Evolutionary conservation across 192 early-diverging fungal species (phyloP).

Genomic region (Lunasporangiospora selenospora): DNA sequence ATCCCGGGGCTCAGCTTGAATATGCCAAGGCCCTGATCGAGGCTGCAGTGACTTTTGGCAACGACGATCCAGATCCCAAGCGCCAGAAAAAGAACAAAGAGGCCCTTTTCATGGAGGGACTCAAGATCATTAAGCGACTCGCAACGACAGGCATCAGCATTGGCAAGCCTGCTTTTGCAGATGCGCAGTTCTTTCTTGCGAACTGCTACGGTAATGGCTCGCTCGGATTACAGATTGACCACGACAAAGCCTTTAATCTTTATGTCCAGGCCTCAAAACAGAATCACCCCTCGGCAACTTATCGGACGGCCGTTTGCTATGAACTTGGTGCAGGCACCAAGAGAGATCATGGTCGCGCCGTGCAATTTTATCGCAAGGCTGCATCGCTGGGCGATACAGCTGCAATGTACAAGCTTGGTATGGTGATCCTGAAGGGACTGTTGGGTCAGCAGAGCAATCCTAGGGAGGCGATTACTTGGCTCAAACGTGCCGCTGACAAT

Average conservation of each 20-base stretch:
- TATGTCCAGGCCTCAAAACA: constrained; percentile 95
- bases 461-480: constrained; percentile 92
- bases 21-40: constrained; percentile 91
- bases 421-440: constrained; percentile 88
- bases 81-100: constrained; percentile 75
- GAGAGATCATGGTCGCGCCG: constrained; percentile 76
- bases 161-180: constrained; percentile 78
- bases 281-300: constrained; percentile 90
- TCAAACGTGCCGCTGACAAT: constrained; percentile 90
- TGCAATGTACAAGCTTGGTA: constrained; percentile 97
- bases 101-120: constrained; percentile 75
- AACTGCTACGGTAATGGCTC: constrained; percentile 88
- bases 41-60: constrained; percentile 69
- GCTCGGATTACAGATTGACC: constrained; percentile 78
- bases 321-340: constrained; percentile 95
- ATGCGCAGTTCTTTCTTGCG: constrained; percentile 93
- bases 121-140: constrained; percentile 88
- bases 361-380: constrained; percentile 94
- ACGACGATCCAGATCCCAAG: constrained; percentile 72
- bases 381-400: constrained; percentile 90
- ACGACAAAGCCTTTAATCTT: constrained; percentile 88
- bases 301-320: constrained; percentile 95
- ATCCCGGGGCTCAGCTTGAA: constrained; percentile 78
- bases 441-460: constrained; percentile 80
- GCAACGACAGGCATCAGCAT: constrained; percentile 69